Percentiles rank a stretch among this genome's conserved stretches.
phyloP scores from a whole-genome alignment of 2,329 filamentous ascomycete genomes.

The Fusarium caatingaense region DNA sequence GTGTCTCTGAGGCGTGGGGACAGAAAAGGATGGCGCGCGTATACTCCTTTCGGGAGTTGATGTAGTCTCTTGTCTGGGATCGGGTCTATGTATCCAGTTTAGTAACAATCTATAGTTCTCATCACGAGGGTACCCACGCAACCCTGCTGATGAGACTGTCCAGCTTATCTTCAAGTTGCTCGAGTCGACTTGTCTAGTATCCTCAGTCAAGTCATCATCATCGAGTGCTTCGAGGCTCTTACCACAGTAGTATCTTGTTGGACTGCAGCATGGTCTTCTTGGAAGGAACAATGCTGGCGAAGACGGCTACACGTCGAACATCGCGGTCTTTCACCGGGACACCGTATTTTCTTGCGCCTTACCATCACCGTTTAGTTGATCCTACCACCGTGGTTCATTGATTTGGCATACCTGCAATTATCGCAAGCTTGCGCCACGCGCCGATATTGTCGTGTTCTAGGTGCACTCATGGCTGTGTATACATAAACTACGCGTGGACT shows the following conservation, averaged over 20 bases:
- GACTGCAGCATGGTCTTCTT: neutral
- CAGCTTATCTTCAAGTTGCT: conserved; percentile 31
- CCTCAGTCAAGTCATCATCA: no score
- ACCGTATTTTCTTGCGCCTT: conserved; percentile 35
- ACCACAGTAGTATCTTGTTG: conserved; percentile 9
- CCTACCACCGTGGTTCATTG: rapidly evolving
- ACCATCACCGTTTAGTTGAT: neutral
- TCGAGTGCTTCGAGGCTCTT: rapidly evolving
- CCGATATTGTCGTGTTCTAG: conserved; percentile 23
- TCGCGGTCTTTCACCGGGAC: conserved; percentile 25
- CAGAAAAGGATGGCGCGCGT: neutral
- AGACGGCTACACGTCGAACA: conserved; percentile 32
- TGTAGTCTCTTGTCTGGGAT: conserved; percentile 2
- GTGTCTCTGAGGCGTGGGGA: neutral
- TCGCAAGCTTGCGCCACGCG: conserved; percentile 27
- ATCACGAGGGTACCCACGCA: neutral
- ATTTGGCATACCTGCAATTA: conserved; percentile 18
- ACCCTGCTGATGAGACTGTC: conserved; percentile 22
- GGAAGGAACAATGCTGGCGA: conserved; percentile 15
- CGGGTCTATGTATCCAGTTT: neutral
- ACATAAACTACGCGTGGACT: neutral
- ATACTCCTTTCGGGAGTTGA: neutral
- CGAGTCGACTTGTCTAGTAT: conserved; percentile 11
- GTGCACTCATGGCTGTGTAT: conserved; percentile 7
- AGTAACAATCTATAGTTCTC: neutral